Percentiles rank a stretch among this genome's conserved stretches.
phyloP scores from a whole-genome alignment of 2,329 filamentous ascomycete genomes.

The Trichophyton mentagrophytes region DNA sequence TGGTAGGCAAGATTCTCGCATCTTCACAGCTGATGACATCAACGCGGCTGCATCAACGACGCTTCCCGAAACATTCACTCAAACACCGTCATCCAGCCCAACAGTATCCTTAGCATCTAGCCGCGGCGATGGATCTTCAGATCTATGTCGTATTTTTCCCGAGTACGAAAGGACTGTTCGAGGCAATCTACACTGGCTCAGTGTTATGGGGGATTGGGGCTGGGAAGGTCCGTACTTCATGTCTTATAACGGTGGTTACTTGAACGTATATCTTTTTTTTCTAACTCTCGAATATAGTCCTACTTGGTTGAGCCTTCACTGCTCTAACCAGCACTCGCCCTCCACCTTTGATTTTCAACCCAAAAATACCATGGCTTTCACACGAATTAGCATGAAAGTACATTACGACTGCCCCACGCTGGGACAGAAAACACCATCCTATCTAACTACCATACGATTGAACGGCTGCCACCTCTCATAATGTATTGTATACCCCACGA shows the following conservation, averaged over 20 bases:
- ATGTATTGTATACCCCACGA: not conserved
- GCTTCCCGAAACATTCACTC: not conserved
- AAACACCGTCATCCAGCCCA: not conserved
- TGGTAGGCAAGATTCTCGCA: not conserved
- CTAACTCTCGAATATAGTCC: not conserved
- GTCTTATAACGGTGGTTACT: not conserved
- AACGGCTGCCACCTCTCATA: not conserved
- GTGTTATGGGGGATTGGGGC: conserved; percentile 59
- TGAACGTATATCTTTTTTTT: not conserved
- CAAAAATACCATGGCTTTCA: not conserved
- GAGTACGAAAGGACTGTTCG: conserved; percentile 52
- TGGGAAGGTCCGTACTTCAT: conserved; percentile 47
- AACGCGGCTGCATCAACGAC: not conserved
- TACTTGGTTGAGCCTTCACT: not conserved
- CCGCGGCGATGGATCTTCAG: conserved; percentile 15
- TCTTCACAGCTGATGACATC: not conserved
- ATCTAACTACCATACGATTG: not conserved
- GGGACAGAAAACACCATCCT: too few relatives aligned
- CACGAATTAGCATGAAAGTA: too few relatives aligned
- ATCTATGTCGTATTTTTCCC: conserved; percentile 31
- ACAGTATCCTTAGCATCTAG: not conserved
- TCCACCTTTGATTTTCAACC: not conserved
- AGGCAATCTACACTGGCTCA: conserved; percentile 54
- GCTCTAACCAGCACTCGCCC: not conserved
- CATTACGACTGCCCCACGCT: too few relatives aligned